These are phyloP conservation scores for Neofusicoccum laricinum DNA, from an alignment of 2,329 filamentous ascomycete genomes.

Conservation along the genomic window DNA sequence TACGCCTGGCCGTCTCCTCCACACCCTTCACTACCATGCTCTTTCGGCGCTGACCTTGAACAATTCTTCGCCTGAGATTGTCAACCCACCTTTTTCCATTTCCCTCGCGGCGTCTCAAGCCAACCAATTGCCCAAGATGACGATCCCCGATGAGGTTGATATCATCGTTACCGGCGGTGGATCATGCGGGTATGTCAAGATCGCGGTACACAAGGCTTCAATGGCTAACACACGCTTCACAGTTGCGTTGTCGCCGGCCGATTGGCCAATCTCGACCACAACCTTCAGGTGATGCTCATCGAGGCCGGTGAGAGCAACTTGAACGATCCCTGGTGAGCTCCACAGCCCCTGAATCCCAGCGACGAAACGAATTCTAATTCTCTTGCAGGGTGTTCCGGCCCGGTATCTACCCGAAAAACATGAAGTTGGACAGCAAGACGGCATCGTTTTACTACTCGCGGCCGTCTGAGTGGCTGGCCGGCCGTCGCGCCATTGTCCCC, in stretches of 20 bases:
- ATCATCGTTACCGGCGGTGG: slow-evolving; percentile 78
- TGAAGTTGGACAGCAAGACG: slow-evolving; percentile 77
- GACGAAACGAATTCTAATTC: background rate
- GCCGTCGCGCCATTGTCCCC: slow-evolving; percentile 70
- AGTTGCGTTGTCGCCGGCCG: slow-evolving; percentile 51
- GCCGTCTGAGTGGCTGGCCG: slow-evolving; percentile 69
- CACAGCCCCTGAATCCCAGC: background rate
- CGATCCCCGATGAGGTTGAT: slow-evolving; percentile 73
- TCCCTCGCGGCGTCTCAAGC: background rate
- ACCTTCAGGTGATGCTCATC: slow-evolving; percentile 67
- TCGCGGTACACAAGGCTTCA: too few species aligned
- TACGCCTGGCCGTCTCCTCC: background rate
- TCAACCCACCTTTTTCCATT: background rate
- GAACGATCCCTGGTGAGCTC: slow-evolving; percentile 65
- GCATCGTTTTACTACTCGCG: slow-evolving; percentile 78
- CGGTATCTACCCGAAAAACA: slow-evolving; percentile 74
- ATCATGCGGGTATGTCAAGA: slow-evolving; percentile 55
- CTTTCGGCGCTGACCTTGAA: background rate
- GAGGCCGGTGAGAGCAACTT: slow-evolving; percentile 71
- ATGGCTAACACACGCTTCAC: slow-evolving; percentile 19
- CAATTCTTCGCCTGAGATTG: slow-evolving; percentile 4
- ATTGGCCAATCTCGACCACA: slow-evolving; percentile 73
- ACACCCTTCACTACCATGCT: background rate
- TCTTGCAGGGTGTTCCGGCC: slow-evolving; percentile 65
- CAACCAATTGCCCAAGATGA: slow-evolving; percentile 42